phyloP scores from a whole-genome alignment of 75 land plant species.

The Picea sitchensis region DNA sequence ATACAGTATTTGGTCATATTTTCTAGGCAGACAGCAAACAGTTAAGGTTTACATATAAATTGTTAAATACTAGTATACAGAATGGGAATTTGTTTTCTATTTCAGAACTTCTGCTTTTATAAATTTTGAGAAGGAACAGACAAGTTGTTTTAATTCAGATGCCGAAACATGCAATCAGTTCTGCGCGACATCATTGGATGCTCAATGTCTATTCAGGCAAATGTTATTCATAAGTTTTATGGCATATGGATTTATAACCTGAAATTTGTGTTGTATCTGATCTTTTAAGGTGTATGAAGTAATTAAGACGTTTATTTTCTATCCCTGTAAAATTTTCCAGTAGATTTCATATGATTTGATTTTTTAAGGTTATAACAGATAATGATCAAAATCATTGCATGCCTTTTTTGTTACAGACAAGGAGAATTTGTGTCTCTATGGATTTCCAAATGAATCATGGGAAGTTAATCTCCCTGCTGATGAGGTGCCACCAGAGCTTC shows the following conservation, averaged over 20 bases:
- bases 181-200: not conserved
- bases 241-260: not conserved
- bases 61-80: not conserved
- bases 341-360: not conserved
- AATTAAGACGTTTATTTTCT: not conserved
- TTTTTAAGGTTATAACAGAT: not conserved
- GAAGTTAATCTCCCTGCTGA: constrained; percentile 70
- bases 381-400: not conserved
- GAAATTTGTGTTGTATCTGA: not conserved
- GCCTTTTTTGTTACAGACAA: constrained; percentile 38
- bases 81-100: not conserved
- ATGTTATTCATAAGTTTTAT: not conserved
- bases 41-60: not conserved
- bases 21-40: not conserved
- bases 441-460: constrained; percentile 63
- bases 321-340: not conserved
- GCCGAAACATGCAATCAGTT: not conserved
- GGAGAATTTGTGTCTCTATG: constrained; percentile 67
- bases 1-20: not conserved
- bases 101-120: not conserved
- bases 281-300: not conserved
- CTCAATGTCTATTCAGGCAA: not conserved
- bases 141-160: not conserved
- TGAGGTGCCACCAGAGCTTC: constrained; percentile 78
- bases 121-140: not conserved